Evolutionary conservation across 345 rosid species (phyloP), one percentile per base, ranked within the genome.

Genomic region (Populus simonii): DNA sequence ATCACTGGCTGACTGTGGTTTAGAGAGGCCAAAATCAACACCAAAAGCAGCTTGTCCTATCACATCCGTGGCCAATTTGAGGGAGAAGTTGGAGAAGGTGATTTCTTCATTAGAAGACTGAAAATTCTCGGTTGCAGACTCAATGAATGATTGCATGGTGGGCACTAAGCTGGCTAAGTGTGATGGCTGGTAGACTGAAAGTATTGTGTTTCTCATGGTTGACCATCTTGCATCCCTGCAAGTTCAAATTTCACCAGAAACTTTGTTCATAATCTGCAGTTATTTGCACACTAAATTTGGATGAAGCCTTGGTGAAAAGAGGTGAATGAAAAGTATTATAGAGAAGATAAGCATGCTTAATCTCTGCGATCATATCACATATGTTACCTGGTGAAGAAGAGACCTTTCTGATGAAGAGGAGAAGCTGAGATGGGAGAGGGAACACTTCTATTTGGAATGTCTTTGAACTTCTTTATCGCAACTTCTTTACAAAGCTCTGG

Each of bases 321-420:
- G 36, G 36, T 27, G 43, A 67, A 36, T 36, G 47, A 67, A 8
- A 7, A 66, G 41, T 18, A 12, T 13, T 53, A 18, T 53, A 7
- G 22, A 53, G 8, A 53, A 53, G 45, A 39, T 1, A 33, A 33
- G 45, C 35, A 36, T 1, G 35, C 43, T 4, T 17, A 36, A 35
- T 70, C 27, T 36, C 33, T n/a, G 71, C 2, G 31, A 5, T 41
- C 55, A 69, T 23, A 5, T 69, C 4, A 69, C 29, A 22, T 13
- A 38, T 33, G 47, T 35, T 81, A 94, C 98, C 85, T 92, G 70
- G 96, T 93, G 90, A 95, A 95, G 89, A 95, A 95, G 88, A 92
- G 97, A 8, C 99, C 98, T 80, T 93, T 92, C 76, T 92, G 95
- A 79, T 93, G 98, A 85, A 93, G 96, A 36, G 99, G 98, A 74